Base-by-base conservation (phyloP, 768 basidiomycete genomes). In the Trametes gibbosa region DNA sequence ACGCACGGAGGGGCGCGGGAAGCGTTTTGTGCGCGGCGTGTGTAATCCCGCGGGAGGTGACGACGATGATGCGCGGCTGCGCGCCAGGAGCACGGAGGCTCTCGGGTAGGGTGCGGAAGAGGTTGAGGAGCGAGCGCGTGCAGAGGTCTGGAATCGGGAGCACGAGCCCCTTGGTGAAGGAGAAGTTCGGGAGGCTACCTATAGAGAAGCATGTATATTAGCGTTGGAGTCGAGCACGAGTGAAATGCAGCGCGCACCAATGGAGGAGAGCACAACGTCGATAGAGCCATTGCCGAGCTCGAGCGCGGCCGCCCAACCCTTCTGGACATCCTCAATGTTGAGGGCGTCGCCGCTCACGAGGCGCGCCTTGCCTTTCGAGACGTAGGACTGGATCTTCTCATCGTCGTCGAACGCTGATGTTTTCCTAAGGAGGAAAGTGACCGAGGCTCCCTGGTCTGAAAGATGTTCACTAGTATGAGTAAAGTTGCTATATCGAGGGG, bases 311-410 rank as follows among this genome's bases (percentile, higher is more conserved):
- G 74, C 67, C 85, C 86, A 87, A 2, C 77, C 84, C 16, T 69
- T 72, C 58, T 74, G 58, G 51, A 86, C 78, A 61, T 88, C 84
- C 0, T 73, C 76, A 54, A 76, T 68, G 35, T 78, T 74, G 7
- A 84, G 74, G 0, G 83, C 87, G 62, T 90, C 86, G 5, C 88
- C 88, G 59, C 83, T 75, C 10, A 86, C 65, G 8, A 89, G 70
- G 12, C 70, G 76, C 1, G 82, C 88, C 52, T 77, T 77, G 5
- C 84, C 85, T 0, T 74, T 65, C 47, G 74, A 68, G 48, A 89
- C 65, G 66, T 81, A 79, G 10, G 62, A 58, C 63, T 87, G 81
- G n/a, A 90, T 79, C 2, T 61, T 64, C 23, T 74, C 72, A 62
- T 89, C 82, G 7, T 71, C 61, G 43, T 86, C 84, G 62, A 89